phyloP scores from a whole-genome alignment of 352 stramenopile genomes.

The Globisporangium cylindrosporum region DNA sequence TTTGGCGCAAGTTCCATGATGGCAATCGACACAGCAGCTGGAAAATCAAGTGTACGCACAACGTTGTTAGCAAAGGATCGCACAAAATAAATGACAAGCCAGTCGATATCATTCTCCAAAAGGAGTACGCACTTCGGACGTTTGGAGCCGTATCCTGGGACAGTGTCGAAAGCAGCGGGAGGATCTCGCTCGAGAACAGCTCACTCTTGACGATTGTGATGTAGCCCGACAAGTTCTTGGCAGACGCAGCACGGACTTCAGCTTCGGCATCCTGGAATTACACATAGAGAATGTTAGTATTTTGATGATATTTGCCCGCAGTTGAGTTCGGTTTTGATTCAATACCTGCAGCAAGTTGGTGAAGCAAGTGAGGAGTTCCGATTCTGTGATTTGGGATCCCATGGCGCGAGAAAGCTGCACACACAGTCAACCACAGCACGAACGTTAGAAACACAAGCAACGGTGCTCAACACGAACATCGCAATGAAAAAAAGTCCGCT shows the following conservation, averaged over 20 bases:
- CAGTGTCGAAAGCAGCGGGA: conserved; percentile 87
- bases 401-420: conserved; percentile 68
- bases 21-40: conserved; percentile 76
- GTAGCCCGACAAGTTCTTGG: conserved; percentile 92
- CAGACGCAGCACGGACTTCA: conserved; percentile 90
- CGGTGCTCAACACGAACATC: background rate
- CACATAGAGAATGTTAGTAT: background rate
- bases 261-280: conserved; percentile 80
- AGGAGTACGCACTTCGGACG: conserved; percentile 61
- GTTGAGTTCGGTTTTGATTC: background rate
- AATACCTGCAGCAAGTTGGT: conserved; percentile 86
- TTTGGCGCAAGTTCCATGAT: conserved; percentile 93
- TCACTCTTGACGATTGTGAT: conserved; percentile 89
- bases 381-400: conserved; percentile 76
- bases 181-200: conserved; percentile 88
- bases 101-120: background rate
- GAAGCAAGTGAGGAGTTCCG: conserved; percentile 90
- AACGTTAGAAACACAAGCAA: background rate
- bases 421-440: background rate
- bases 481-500: background rate
- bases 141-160: conserved; percentile 91
- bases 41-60: conserved; percentile 8
- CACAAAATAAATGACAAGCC: background rate
- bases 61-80: background rate
- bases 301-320: background rate